Percentiles rank a stretch among this genome's conserved stretches.
These are phyloP conservation scores for Rhodomyrtus psidioides DNA, from an alignment of 441 rosid species.

Conservation along the genomic window DNA sequence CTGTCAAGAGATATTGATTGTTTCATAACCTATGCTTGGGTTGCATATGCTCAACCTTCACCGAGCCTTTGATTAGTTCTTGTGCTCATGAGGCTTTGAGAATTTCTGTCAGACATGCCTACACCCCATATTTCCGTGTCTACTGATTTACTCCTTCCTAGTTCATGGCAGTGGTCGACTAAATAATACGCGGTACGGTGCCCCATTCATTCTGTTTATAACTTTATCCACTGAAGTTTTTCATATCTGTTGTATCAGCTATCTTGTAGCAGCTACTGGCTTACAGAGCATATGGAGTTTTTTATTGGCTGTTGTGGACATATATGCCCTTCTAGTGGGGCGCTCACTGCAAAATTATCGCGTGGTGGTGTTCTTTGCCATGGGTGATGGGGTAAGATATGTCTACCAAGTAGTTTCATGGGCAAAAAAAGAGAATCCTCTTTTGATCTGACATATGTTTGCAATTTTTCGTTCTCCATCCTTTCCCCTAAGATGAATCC, in stretches of 20 bases:
- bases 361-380: constrained; percentile 41
- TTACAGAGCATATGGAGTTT: constrained; percentile 74
- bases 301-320: constrained; percentile 41
- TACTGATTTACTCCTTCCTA: background rate
- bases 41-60: background rate
- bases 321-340: constrained; percentile 62
- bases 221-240: background rate
- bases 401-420: background rate
- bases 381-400: constrained; percentile 73
- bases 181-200: background rate
- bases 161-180: background rate
- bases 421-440: background rate
- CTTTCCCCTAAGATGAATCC: background rate
- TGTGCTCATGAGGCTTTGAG: background rate
- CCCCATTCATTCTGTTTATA: background rate
- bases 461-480: background rate
- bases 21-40: background rate
- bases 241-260: constrained; percentile 34
- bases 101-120: background rate
- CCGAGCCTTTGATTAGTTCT: background rate
- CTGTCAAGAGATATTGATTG: background rate
- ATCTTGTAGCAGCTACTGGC: constrained; percentile 71
- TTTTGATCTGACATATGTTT: background rate
- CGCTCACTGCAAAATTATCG: constrained; percentile 55
- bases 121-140: background rate